Percentiles rank a stretch among this genome's conserved stretches.
These are phyloP conservation scores for Erodium moschatum DNA, from an alignment of 441 rosid species.

Conservation along the genomic window DNA sequence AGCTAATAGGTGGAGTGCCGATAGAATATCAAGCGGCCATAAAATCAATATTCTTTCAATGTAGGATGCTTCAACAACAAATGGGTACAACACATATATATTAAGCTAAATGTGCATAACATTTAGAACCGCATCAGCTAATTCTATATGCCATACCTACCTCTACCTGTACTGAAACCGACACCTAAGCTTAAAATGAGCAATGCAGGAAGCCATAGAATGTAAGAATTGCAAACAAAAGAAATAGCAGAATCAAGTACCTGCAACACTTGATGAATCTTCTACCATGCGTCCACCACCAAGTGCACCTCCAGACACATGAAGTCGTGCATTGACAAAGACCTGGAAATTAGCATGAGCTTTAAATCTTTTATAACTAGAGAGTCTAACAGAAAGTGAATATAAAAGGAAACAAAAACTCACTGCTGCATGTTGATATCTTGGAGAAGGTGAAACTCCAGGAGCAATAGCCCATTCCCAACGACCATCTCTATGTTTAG, in stretches of 20 bases:
- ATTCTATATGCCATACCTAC: too few species aligned
- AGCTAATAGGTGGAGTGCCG: too few species aligned
- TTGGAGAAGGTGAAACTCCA: slow-evolving; percentile 92
- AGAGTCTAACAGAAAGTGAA: slow-evolving; percentile 6
- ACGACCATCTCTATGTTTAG: slow-evolving; percentile 98
- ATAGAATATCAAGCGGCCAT: too few species aligned
- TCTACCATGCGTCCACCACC: slow-evolving; percentile 99
- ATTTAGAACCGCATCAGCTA: too few species aligned
- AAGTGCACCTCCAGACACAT: slow-evolving; percentile 99
- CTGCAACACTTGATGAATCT: slow-evolving; percentile 96
- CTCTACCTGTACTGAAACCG: not conserved
- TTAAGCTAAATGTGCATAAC: too few species aligned
- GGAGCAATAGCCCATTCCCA: slow-evolving; percentile 99
- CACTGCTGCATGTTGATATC: slow-evolving; percentile 99
- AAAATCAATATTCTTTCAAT: too few species aligned
- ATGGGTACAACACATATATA: too few species aligned
- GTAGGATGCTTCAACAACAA: too few species aligned
- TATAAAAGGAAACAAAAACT: slow-evolving; percentile 27
- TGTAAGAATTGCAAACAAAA: slow-evolving; percentile 12
- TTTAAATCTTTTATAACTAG: slow-evolving; percentile 14
- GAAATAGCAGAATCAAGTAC: slow-evolving; percentile 31
- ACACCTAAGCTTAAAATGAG: not conserved
- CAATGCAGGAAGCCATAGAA: slow-evolving; percentile 6
- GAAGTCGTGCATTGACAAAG: slow-evolving; percentile 93
- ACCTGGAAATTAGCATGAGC: slow-evolving; percentile 42